Evolutionary conservation across 2,329 filamentous ascomycete genomes (phyloP).

Genomic region (Thelonectria discophora): DNA sequence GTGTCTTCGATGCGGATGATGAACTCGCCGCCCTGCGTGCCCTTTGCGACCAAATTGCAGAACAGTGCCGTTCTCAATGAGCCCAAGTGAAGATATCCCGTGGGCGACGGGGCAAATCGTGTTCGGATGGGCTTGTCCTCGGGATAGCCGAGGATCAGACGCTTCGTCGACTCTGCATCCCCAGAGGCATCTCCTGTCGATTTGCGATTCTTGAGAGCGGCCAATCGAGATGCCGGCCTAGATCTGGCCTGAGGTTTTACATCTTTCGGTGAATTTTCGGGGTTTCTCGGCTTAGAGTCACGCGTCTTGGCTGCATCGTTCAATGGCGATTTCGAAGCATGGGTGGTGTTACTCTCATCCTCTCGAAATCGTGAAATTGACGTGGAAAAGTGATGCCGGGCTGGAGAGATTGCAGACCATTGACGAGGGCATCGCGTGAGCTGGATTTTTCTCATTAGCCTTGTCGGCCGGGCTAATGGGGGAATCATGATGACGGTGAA

Average conservation of each 20-base stretch:
- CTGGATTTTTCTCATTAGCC: conserved; percentile 21
- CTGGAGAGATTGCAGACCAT: conserved; percentile 1
- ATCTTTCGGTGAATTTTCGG: background rate
- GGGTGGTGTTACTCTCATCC: conserved; percentile 3
- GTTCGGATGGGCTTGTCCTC: conserved; percentile 65
- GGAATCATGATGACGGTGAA: conserved; percentile 34
- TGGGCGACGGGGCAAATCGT: conserved; percentile 94
- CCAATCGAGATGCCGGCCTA: conserved; percentile 31
- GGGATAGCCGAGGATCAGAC: conserved; percentile 51
- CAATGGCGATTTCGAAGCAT: conserved; percentile 11
- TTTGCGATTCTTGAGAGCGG: conserved; percentile 37
- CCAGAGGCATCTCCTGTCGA: background rate
- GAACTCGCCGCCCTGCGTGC: conserved; percentile 84
- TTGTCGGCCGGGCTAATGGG: conserved; percentile 24
- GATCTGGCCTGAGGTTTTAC: conserved; percentile 2
- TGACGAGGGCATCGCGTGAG: conserved; percentile 4
- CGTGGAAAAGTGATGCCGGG: conserved; percentile 26
- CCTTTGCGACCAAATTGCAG: conserved; percentile 89
- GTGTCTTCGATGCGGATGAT: conserved; percentile 94
- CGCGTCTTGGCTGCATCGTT: background rate
- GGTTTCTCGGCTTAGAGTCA: background rate
- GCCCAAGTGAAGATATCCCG: conserved; percentile 90
- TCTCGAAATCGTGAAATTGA: conserved; percentile 21
- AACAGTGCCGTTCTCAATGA: conserved; percentile 93
- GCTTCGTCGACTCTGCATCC: conserved; percentile 26